These are phyloP conservation scores for Basidiobolus meristosporus DNA, from an alignment of 371 early-diverging fungal species.

Conservation along the genomic window DNA sequence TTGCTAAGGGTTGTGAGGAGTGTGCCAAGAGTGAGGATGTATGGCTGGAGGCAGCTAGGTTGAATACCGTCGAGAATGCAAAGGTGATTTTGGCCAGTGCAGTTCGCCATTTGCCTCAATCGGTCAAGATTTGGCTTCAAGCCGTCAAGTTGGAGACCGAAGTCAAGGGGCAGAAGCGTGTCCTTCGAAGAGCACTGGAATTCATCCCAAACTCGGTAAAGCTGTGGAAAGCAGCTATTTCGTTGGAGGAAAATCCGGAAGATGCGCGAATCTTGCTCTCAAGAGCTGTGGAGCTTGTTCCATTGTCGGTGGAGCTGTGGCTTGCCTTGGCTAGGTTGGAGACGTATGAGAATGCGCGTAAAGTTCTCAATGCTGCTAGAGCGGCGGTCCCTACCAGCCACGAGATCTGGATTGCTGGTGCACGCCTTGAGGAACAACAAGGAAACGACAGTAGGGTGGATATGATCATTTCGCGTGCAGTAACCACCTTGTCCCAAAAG, in stretches of 20 bases:
- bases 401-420: slow-evolving; percentile 91
- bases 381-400: slow-evolving; percentile 66
- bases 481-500: slow-evolving; percentile 34
- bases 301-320: slow-evolving; percentile 84
- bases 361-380: slow-evolving; percentile 81
- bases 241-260: slow-evolving; percentile 77
- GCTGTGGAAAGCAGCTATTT: slow-evolving; percentile 84
- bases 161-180: slow-evolving; percentile 47
- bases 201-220: slow-evolving; percentile 80
- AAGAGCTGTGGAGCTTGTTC: slow-evolving; percentile 83
- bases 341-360: slow-evolving; percentile 72
- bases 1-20: slow-evolving; percentile 82
- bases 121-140: slow-evolving; percentile 82
- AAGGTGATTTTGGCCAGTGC: slow-evolving; percentile 82
- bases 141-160: slow-evolving; percentile 79
- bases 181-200: slow-evolving; percentile 87
- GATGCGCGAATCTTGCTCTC: slow-evolving; percentile 81
- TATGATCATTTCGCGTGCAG: slow-evolving; percentile 49
- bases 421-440: slow-evolving; percentile 75
- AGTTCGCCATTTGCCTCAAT: slow-evolving; percentile 71
- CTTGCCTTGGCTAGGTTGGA: slow-evolving; percentile 84
- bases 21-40: slow-evolving; percentile 89
- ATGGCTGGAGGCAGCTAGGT: slow-evolving; percentile 88
- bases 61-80: slow-evolving; percentile 65
- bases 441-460: slow-evolving; percentile 45